These are phyloP conservation scores for Camellia sinensis DNA, from an alignment of 148 eudicot genomes.

Conservation along the genomic window DNA sequence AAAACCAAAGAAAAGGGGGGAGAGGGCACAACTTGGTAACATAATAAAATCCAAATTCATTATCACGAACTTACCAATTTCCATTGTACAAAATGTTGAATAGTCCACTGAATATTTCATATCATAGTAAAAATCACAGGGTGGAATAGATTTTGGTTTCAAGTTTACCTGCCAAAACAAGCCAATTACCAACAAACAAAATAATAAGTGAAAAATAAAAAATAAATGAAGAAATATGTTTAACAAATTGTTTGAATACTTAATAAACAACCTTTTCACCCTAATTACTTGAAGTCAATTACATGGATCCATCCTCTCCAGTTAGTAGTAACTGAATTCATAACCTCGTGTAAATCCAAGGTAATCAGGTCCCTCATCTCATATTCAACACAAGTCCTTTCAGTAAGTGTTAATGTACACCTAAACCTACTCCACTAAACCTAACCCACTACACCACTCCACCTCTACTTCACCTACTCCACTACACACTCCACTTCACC, in stretches of 20 bases:
- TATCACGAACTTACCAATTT: conserved; percentile 31
- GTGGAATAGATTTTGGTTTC: conserved; percentile 32
- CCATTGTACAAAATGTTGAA: conserved; percentile 36
- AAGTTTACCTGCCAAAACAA: conserved; percentile 28
- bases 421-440: no score
- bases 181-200: conserved; percentile 2
- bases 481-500: no score
- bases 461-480: no score
- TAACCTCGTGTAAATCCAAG: no score
- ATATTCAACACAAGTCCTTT: no score
- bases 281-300: background rate
- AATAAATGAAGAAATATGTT: background rate
- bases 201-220: background rate
- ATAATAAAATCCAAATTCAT: background rate
- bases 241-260: background rate
- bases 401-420: no score
- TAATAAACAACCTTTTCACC: background rate
- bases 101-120: conserved; percentile 40
- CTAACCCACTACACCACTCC: no score
- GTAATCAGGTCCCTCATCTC: no score
- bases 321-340: no score
- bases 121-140: conserved; percentile 40
- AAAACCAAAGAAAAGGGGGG: background rate
- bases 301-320: no score
- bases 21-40: background rate